Base-by-base conservation (phyloP, 208 protist genomes). In the Leishmania martiniquensis region DNA sequence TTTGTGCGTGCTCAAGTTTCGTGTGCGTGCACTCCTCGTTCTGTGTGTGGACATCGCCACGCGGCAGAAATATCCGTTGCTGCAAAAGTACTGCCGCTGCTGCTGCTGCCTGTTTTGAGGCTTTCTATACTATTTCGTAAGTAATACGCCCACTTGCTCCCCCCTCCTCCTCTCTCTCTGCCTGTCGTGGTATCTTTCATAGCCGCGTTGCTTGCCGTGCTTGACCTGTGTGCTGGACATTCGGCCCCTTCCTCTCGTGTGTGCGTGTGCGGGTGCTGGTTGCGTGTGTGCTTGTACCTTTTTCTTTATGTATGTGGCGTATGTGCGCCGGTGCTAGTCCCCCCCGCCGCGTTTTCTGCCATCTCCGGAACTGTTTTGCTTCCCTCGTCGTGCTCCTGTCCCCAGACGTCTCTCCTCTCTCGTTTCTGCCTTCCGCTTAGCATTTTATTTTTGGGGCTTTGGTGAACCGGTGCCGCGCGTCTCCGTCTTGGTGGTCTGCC, bases 1-100 rank as follows among this genome's bases (percentile, higher is more conserved):
- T 68, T 9, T 68, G 62, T 42, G 63, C n/a, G 63, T 67, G 62
- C 5, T n/a, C 37, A 20, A 37, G 13, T 44, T 67, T 22, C 10
- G 62, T 67, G 62, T 13, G 29, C 34, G 32, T 63, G 57, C 57
- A 17, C 37, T 37, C 13, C 29, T 62, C 37, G 32, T 63, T 63
- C 29, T 63, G 57, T 67, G 62, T n/a, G 62, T 44, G 62, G 62
- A 67, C 62, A 67, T 67, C 37, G 62, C 62, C 62, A 67, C 62
- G 37, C 34, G n/a, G 22, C 62, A 67, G 15, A 15, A 15, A 15
- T 67, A 44, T 39, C 20, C 37, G 13, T 5, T 44, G 13, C 25
- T 67, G 39, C 25, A 37, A 42, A 44, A 44, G 20, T 25, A 67
- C 32, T 15, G 34, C 37, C n/a, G 37, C 62, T 67, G 37, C 37